These are phyloP conservation scores for Isabelozyma rhagii DNA, from an alignment of 805 yeast species.

Conservation along the genomic window DNA sequence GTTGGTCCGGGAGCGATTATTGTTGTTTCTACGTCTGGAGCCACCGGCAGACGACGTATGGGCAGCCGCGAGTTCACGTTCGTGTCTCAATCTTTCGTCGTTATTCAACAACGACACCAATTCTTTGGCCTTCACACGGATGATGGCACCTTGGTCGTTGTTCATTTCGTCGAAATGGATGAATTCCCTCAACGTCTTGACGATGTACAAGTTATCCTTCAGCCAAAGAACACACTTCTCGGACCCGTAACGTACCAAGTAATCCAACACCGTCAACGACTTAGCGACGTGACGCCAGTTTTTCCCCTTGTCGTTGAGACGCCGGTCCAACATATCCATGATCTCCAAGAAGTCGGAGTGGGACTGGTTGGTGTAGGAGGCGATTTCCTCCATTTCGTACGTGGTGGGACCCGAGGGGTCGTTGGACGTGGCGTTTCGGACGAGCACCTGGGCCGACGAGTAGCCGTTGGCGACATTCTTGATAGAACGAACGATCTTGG, in stretches of 20 bases:
- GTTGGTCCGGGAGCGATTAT: constrained; percentile 19
- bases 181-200: constrained; percentile 89
- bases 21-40: constrained; percentile 27
- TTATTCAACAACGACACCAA: constrained; percentile 76
- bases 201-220: constrained; percentile 79
- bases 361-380: constrained; percentile 65
- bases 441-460: constrained; percentile 78
- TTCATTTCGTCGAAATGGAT: constrained; percentile 75
- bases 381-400: constrained; percentile 77
- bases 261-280: constrained; percentile 84
- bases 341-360: constrained; percentile 77
- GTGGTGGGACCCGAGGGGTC: constrained; percentile 83
- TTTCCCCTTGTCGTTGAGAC: constrained; percentile 93
- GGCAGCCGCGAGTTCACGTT: constrained; percentile 47
- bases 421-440: constrained; percentile 89
- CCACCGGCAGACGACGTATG: constrained; percentile 8
- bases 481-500: constrained; percentile 77
- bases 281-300: constrained; percentile 97
- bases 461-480: constrained; percentile 91
- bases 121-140: constrained; percentile 85
- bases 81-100: constrained; percentile 74
- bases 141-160: constrained; percentile 82
- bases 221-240: constrained; percentile 92
- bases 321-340: constrained; percentile 90
- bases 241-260: constrained; percentile 78